Base-by-base conservation (phyloP, 345 rosid species). In the Mercurialis annua region DNA sequence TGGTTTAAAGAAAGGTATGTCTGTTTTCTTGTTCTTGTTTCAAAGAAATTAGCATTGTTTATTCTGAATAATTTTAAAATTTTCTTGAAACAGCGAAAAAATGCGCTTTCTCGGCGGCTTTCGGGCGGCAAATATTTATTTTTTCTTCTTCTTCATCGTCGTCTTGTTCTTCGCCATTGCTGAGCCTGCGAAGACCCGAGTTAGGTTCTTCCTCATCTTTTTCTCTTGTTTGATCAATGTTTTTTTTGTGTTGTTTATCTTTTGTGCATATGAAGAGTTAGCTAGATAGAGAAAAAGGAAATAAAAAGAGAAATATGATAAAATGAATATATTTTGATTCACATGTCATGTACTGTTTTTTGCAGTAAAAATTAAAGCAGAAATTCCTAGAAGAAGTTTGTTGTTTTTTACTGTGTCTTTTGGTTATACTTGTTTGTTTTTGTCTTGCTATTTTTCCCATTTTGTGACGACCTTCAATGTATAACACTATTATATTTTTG, bases 201-300 rank as follows among this genome's bases (percentile, higher is more conserved):
- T 71, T 59, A 78, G 87, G 83, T 81, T 74, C 81, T 66, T 67
- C 49, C 72, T 65, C 70, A 3, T 40, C 63, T 33, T 51, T 14
- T 6, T 11, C 67, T 38, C 27, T 10, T 1, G 0, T 29, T 52
- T 15, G 40, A 34, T 34, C 9, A 34, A 34, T 34, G 40, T 34
- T 18, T 53, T 30, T 21, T 18, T 57, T 29, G 51, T 23, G 16
- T 49, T 9, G 0, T 3, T 18, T 29, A 42, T 62, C 54, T 18
- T 20, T 1, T 31, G n/a, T 52, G 26, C 12, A 23, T 15, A 4
- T 58, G 33, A 27, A 60, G 71, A 24, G 64, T 48, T 36, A 52
- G n/a, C n/a, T n/a, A n/a, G n/a, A 62, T 64, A 48, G 48, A 33
- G 52, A 56, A 34, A 14, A 27, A 49, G 21, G n/a, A 63, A 43